These are phyloP conservation scores for Fimicolochytrium jonesii DNA, from an alignment of 192 early-diverging fungal genomes.

Conservation along the genomic window DNA sequence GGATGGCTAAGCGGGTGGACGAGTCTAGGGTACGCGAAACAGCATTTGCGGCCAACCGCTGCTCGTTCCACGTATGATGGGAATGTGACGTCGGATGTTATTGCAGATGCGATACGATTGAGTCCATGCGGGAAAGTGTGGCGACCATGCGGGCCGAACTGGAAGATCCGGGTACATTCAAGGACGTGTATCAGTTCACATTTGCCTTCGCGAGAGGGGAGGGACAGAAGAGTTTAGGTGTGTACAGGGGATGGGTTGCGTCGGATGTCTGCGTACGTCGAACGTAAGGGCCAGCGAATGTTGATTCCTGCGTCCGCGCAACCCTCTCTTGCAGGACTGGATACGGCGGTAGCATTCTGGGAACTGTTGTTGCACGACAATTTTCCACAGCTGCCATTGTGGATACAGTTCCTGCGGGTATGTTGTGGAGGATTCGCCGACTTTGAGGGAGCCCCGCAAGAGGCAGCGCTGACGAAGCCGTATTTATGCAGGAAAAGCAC, in stretches of 20 bases:
- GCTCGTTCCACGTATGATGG: too few species aligned
- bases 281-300: not conserved
- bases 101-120: constrained; percentile 56
- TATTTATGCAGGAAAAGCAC: constrained; percentile 72
- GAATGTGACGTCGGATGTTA: not conserved
- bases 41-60: too few species aligned
- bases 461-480: not conserved
- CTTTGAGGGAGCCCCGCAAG: not conserved
- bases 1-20: constrained; percentile 76
- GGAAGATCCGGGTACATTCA: constrained; percentile 53
- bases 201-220: constrained; percentile 69
- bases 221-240: constrained; percentile 74
- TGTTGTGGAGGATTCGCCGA: constrained; percentile 1
- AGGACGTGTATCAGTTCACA: constrained; percentile 70
- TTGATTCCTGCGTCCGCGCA: not conserved
- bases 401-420: constrained; percentile 64
- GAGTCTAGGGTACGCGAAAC: constrained; percentile 48
- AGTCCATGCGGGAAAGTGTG: constrained; percentile 55
- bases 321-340: constrained; percentile 61
- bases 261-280: not conserved
- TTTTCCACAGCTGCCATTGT: constrained; percentile 62
- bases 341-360: constrained; percentile 76
- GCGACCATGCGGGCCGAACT: constrained; percentile 49
- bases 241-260: too few species aligned
- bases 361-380: constrained; percentile 54